A percentile compares a stretch with the other conserved stretches of the same genome.
These are phyloP conservation scores for Fusarium dimerum DNA, from an alignment of 2,329 filamentous ascomycete species.

Conservation along the genomic window DNA sequence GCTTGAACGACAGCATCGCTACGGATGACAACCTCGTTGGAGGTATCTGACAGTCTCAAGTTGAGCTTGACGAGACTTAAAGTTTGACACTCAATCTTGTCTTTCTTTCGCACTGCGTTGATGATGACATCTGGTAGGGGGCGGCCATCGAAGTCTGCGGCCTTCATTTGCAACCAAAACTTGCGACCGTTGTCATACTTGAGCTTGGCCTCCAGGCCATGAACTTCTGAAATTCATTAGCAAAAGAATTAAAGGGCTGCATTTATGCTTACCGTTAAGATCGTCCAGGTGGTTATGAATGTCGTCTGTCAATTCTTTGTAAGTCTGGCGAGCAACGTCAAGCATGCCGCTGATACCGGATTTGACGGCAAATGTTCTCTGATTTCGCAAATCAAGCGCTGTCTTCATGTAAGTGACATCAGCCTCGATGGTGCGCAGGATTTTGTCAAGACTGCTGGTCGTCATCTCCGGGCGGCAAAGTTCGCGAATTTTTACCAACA, in stretches of 20 bases:
- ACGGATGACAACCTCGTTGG: constrained; percentile 80
- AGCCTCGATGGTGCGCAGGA: constrained; percentile 73
- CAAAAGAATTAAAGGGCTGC: too few species aligned
- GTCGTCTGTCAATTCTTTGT: constrained; percentile 84
- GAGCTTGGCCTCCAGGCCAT: constrained; percentile 63
- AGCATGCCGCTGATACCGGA: constrained; percentile 82
- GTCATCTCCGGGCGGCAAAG: constrained; percentile 68
- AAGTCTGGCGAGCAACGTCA: constrained; percentile 85
- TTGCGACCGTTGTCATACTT: constrained; percentile 77
- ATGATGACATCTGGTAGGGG: constrained; percentile 70
- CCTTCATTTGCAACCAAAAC: constrained; percentile 73
- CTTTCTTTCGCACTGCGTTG: constrained; percentile 72
- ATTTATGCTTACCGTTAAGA: constrained; percentile 56
- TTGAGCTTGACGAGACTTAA: constrained; percentile 81
- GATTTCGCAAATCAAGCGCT: constrained; percentile 84
- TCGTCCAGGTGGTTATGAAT: constrained; percentile 69
- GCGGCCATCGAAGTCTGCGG: constrained; percentile 61
- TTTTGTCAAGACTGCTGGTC: constrained; percentile 60
- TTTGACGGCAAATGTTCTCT: constrained; percentile 87
- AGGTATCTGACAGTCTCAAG: constrained; percentile 73
- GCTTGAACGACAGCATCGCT: constrained; percentile 76
- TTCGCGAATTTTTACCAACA: constrained; percentile 68
- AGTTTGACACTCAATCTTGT: constrained; percentile 85
- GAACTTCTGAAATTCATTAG: constrained; percentile 43
- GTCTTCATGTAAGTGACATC: constrained; percentile 77